Conservation (phyloP, 371 early-diverging fungal species). For the Parasitella parasitica region DNA sequence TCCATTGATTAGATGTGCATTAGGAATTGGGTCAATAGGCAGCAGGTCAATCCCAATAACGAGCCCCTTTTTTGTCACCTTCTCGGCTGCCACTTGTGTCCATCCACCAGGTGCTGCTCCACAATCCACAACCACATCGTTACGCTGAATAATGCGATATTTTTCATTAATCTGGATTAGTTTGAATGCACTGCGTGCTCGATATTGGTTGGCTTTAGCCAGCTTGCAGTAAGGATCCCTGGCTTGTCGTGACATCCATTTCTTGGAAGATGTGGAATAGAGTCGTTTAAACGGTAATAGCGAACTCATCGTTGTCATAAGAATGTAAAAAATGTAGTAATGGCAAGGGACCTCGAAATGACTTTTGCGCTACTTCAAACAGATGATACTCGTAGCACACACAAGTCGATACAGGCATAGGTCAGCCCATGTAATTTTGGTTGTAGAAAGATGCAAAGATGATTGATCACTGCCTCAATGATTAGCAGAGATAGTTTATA, state of each 20-base stretch:
- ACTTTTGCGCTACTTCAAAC: no score
- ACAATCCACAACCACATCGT: slow-evolving; percentile 72
- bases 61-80: slow-evolving; percentile 23
- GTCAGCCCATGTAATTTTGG: no score
- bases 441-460: no score
- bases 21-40: slow-evolving; percentile 68
- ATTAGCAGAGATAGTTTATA: no score
- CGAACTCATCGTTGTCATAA: background rate
- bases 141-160: slow-evolving; percentile 61
- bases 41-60: slow-evolving; percentile 75
- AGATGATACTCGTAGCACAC: no score
- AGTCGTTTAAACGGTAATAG: background rate
- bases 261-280: slow-evolving; percentile 56
- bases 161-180: slow-evolving; percentile 78
- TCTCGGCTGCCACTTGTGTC: slow-evolving; percentile 79
- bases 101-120: slow-evolving; percentile 95
- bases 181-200: slow-evolving; percentile 91
- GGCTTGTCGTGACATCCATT: slow-evolving; percentile 68
- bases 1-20: slow-evolving; percentile 65
- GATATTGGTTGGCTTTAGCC: slow-evolving; percentile 70
- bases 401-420: no score
- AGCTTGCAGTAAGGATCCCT: slow-evolving; percentile 72
- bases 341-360: background rate
- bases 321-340: background rate
- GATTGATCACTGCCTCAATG: no score